Base-by-base conservation (phyloP, 805 yeast species). In the Metahyphopichia silvanorum region DNA sequence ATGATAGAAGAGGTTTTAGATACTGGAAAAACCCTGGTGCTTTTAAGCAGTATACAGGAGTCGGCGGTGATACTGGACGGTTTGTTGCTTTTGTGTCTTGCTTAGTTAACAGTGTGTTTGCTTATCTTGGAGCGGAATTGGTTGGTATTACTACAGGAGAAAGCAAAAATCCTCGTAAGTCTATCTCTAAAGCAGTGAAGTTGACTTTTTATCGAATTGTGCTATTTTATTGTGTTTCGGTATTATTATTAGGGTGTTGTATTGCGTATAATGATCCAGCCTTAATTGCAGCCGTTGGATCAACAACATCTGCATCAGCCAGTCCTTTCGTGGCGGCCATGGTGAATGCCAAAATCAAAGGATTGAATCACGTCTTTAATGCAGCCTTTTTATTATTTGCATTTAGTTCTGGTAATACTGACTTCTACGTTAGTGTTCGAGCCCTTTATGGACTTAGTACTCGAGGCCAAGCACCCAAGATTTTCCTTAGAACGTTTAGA, bases 271-370 rank as follows among this genome's bases (percentile, higher is more conserved):
- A 66, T 41, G 79, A 78, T 50, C 69, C 72, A 24, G 44, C 57
- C 29, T 65, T 82, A 39, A 57, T 74, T 44, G 65, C 69, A 13
- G 61, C 64, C 22, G 55, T 63, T 38, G 67, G 63, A 17, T 40
- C 49, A 32, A 53, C 62, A 21, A 52, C 40, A 16, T 53, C 53
- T 13, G 83, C 85, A 4, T 70, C 79, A 13, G 83, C 86, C 16
- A 79, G 87, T 7, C 89, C 91, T 22, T 82, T 82, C 48, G 86
- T 82, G 32, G 76, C 82, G 40, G 91, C 88, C 27, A 77, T 83
- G 47, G 68, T 70, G 38, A 68, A 66, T 39, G 79, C 82, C 16
- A 54, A 66, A 9, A 77, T 82, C 43, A 62, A 60, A 29, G 83
- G 76, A 24, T 69, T 82, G 29, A 88, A 89, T 33, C 77, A 81